Conservation (phyloP, 2,329 filamentous ascomycete species). For the Biscogniauxia mediterranea region DNA sequence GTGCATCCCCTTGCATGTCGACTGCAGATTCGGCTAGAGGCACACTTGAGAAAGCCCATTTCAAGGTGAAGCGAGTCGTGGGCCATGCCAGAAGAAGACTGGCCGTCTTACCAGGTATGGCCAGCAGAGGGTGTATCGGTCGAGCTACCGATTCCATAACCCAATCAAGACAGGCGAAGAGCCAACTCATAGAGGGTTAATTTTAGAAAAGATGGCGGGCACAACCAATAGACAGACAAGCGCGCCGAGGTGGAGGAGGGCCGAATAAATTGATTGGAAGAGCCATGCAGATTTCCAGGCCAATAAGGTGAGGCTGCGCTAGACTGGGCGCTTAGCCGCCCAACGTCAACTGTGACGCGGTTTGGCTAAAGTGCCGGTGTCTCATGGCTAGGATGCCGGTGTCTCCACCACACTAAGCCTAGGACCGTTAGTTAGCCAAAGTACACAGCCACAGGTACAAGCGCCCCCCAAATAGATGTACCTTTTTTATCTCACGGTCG, state of each 20-base stretch:
- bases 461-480: too few relatives aligned
- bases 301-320: conserved; percentile 26
- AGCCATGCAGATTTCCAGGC: conserved; percentile 23
- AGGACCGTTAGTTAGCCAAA: too few relatives aligned
- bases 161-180: conserved; percentile 26
- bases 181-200: conserved; percentile 24
- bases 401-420: too few relatives aligned
- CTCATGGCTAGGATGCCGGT: too few relatives aligned
- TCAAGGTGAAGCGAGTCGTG: conserved; percentile 27
- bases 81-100: conserved; percentile 22
- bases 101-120: conserved; percentile 21
- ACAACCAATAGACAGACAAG: conserved; percentile 25
- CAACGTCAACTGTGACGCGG: conserved; percentile 17
- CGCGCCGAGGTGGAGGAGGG: conserved; percentile 22
- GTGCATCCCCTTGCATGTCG: conserved; percentile 24
- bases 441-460: too few relatives aligned
- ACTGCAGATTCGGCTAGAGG: conserved; percentile 28
- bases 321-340: conserved; percentile 31
- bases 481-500: too few relatives aligned
- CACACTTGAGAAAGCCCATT: conserved; percentile 25
- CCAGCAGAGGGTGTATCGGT: conserved; percentile 18
- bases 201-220: conserved; percentile 28
- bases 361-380: too few relatives aligned
- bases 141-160: conserved; percentile 13
- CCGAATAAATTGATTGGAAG: conserved; percentile 24